These are phyloP conservation scores for Hymenoscyphus fructigenus DNA, from an alignment of 2,329 filamentous ascomycete genomes.

Conservation along the genomic window DNA sequence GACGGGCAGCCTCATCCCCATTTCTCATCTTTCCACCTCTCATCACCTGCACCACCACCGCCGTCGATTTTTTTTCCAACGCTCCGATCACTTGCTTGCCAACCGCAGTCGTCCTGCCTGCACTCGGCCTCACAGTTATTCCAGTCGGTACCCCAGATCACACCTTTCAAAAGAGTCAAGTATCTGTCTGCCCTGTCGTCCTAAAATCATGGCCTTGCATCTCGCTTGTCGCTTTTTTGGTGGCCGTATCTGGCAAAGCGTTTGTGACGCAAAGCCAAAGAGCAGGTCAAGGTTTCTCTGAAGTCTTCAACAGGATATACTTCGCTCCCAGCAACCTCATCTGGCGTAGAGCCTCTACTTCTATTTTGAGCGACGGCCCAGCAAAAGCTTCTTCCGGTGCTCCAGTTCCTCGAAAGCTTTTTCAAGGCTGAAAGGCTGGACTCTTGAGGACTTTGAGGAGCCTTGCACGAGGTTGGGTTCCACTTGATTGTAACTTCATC, in stretches of 20 bases:
- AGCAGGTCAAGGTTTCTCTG: not conserved
- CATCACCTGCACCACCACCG: not conserved
- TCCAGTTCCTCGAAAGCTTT: not conserved
- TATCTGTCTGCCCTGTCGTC: constrained; percentile 1
- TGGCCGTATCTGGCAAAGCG: not conserved
- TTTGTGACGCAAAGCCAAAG: not conserved
- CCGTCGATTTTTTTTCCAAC: not conserved
- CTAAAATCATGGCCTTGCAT: not conserved
- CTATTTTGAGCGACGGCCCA: constrained; percentile 1
- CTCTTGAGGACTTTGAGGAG: not conserved
- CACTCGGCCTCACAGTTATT: constrained; percentile 2
- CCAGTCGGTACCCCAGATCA: not conserved
- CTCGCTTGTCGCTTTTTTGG: constrained; percentile 1
- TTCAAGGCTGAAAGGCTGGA: not conserved
- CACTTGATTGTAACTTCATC: not conserved
- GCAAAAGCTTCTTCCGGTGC: not conserved
- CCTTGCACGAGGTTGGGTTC: not conserved
- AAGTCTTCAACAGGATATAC: not conserved
- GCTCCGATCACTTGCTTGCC: not conserved
- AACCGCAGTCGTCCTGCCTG: not conserved
- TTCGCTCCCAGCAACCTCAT: constrained; percentile 1
- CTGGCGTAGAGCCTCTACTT: not conserved
- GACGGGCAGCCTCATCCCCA: not conserved
- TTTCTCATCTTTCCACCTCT: not conserved
- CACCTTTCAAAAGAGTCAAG: not conserved